phyloP scores from a whole-genome alignment of 805 yeast genomes.

The Starmerella riodocensis region DNA sequence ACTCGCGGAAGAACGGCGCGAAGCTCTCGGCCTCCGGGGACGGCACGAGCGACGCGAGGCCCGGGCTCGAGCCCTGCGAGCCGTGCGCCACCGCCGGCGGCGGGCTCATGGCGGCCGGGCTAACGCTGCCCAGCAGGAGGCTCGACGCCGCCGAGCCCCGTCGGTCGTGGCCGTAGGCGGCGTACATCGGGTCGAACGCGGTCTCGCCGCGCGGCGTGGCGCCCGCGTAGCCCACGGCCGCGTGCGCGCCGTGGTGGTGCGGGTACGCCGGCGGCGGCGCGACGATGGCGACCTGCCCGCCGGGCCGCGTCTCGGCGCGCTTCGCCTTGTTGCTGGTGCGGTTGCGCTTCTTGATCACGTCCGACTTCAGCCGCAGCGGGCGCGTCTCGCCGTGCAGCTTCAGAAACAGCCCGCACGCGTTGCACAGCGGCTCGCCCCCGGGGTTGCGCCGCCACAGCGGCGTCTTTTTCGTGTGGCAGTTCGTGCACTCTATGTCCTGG shows the following conservation, averaged over 20 bases:
- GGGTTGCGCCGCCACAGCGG: conserved; percentile 94
- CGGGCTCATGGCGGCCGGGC: not conserved
- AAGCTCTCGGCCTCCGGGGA: conserved; percentile 5
- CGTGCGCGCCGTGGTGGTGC: not conserved
- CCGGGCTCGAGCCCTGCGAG: conserved; percentile 2
- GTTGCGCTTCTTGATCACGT: conserved; percentile 86
- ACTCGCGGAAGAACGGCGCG: not conserved
- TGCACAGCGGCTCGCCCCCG: conserved; percentile 86
- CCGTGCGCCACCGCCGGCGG: not conserved
- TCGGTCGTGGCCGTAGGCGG: no score
- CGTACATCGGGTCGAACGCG: not conserved
- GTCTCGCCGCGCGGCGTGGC: not conserved
- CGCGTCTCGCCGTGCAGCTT: conserved; percentile 91
- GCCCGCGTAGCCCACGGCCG: not conserved
- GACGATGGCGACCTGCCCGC: not conserved
- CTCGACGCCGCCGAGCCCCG: not conserved
- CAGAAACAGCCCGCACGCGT: conserved; percentile 89
- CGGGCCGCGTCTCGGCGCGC: conserved; percentile 2
- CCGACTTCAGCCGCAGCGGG: conserved; percentile 85
- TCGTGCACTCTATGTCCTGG: conserved; percentile 43
- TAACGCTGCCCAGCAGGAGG: not conserved
- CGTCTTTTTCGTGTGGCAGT: conserved; percentile 84
- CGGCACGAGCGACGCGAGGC: conserved; percentile 1
- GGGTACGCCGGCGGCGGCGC: conserved; percentile 3
- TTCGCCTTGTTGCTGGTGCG: conserved; percentile 28